A percentile compares a stretch with the other conserved stretches of the same genome.
These are phyloP conservation scores for Westerdykella aurantiaca DNA, from an alignment of 2,329 filamentous ascomycete genomes.

Conservation along the genomic window DNA sequence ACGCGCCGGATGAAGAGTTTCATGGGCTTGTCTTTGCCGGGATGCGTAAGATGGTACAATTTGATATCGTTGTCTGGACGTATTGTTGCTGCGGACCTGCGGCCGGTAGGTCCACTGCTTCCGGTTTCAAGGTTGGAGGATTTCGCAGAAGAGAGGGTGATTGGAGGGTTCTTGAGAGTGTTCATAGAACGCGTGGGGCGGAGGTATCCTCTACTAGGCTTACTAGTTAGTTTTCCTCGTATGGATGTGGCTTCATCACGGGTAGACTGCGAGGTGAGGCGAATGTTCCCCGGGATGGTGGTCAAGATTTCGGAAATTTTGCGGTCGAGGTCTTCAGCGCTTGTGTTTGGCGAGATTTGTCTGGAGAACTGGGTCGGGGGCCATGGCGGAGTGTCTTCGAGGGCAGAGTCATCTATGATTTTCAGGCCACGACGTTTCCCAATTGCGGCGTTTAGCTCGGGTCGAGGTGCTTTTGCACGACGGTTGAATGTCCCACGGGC, in stretches of 20 bases:
- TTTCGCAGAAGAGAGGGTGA: conserved; percentile 32
- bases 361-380: conserved; percentile 31
- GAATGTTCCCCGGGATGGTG: conserved; percentile 73
- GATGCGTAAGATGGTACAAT: conserved; percentile 83
- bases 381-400: conserved; percentile 25
- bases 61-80: conserved; percentile 62
- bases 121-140: conserved; percentile 1
- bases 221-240: conserved; percentile 19
- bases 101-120: conserved; percentile 18
- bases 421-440: conserved; percentile 33
- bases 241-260: conserved; percentile 25
- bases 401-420: conserved; percentile 36
- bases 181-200: conserved; percentile 29
- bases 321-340: conserved; percentile 62
- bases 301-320: conserved; percentile 75
- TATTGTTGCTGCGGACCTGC: conserved; percentile 22
- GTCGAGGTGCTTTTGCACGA: conserved; percentile 23
- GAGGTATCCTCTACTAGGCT: conserved; percentile 27
- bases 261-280: conserved; percentile 49
- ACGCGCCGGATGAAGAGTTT: conserved; percentile 93
- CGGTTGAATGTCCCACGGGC: conserved; percentile 25
- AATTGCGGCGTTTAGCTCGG: conserved; percentile 42
- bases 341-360: conserved; percentile 17
- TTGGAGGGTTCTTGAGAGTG: conserved; percentile 27
- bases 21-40: conserved; percentile 78